These are phyloP conservation scores for Crataegus laevigata DNA, from an alignment of 306 rosid species.

Conservation along the genomic window DNA sequence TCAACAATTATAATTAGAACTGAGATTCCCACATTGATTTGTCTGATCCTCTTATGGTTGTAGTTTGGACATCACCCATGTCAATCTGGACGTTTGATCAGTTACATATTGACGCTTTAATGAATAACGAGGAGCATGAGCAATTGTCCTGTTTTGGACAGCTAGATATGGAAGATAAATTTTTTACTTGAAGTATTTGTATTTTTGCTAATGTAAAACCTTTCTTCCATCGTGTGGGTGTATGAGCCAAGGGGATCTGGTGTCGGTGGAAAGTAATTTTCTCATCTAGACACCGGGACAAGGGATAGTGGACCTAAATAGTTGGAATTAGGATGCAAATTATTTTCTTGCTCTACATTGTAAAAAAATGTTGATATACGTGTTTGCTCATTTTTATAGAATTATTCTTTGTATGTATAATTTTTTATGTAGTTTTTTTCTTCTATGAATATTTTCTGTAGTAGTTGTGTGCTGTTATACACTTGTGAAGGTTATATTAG, in stretches of 20 bases:
- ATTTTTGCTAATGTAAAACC: background rate
- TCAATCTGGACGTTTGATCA: background rate
- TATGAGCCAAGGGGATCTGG: too few relatives aligned
- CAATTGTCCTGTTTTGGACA: background rate
- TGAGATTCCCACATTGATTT: background rate
- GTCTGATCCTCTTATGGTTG: background rate
- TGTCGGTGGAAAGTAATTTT: too few relatives aligned
- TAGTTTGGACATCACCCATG: background rate
- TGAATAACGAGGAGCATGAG: background rate
- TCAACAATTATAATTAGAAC: background rate
- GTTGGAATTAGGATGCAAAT: background rate
- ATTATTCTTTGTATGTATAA: too few relatives aligned
- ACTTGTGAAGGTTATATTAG: background rate
- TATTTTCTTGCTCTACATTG: background rate
- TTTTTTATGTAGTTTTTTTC: too few relatives aligned
- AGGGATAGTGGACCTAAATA: background rate
- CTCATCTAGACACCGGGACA: too few relatives aligned
- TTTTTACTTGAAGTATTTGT: background rate
- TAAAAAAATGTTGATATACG: background rate
- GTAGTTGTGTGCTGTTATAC: background rate
- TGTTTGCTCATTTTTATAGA: background rate
- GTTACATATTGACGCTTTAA: background rate
- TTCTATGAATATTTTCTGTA: too few relatives aligned
- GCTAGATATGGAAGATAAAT: background rate
- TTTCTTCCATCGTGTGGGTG: too few relatives aligned